Evolutionary conservation across 2,329 filamentous ascomycete species (phyloP), one percentile per base, ranked within the genome.

Genomic region (Elsinoe necatrix): DNA sequence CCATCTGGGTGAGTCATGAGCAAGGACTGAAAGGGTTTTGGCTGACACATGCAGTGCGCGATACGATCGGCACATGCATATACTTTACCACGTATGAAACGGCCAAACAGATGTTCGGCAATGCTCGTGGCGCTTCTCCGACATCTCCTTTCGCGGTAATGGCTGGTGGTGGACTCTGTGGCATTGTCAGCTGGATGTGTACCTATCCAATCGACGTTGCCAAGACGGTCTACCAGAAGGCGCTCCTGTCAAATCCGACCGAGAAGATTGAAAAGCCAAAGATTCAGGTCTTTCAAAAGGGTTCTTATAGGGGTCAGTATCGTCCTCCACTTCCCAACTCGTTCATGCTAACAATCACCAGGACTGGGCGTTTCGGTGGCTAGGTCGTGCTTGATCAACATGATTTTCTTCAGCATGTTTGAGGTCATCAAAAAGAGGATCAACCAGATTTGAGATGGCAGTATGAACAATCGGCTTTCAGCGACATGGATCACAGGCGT

Each of bases 41-140:
- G 35, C 57, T 47, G 35, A 29, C 55, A 54, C 35, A 18, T 41
- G 21, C 61, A 88, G 87, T 91, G 65, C 81, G 89, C 59, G 89
- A 95, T 71, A 91, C 87, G 0, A 76, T 93, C 59, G 89, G 89
- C 55, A 95, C 89, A 1, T 81, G 83, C 27, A 88, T 92, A 58
- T 95, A 95, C 70, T 95, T 95, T 67, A 88, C 87, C 73, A 91
- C 89, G 27, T 95, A 95, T 69, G 89, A 95, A 71, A 90, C 86
- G 68, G 82, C 83, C 63, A 95, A 95, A 68, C 88, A 93, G 69
- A 73, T 92, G 21, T 79, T 90, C 61, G 87, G 85, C 18, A 89
- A 87, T 14, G 82, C 87, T 61, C 82, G 86, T 48, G 85, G 86
- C 61, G 80, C 80, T 59, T 83, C 84, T 6, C 83, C 87, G n/a